Percentiles rank a stretch among this genome's conserved stretches.
These are phyloP conservation scores for Apiotrichum laibachii DNA, from an alignment of 1,284 basidiomycete genomes.

Conservation along the genomic window DNA sequence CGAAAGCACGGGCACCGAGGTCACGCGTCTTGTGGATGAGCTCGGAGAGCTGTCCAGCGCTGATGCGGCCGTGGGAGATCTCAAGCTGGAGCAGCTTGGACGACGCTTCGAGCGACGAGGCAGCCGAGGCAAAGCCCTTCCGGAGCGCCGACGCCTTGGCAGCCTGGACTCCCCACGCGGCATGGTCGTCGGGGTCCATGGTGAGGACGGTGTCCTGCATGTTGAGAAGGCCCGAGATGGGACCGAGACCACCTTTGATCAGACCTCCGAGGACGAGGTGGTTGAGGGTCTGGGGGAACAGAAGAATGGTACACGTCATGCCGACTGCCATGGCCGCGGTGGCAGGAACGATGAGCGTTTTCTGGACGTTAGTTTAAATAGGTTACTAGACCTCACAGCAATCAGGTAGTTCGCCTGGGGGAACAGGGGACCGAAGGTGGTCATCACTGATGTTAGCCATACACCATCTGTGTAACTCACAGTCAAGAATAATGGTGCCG, in stretches of 20 bases:
- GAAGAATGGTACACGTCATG: slow-evolving; percentile 58
- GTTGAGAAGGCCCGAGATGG: slow-evolving; percentile 37
- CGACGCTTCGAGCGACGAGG: slow-evolving; percentile 33
- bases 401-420: slow-evolving; percentile 65
- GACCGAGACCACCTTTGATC: slow-evolving; percentile 33
- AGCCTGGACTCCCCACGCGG: slow-evolving; percentile 35
- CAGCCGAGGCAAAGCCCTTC: slow-evolving; percentile 28
- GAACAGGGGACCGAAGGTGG: slow-evolving; percentile 59
- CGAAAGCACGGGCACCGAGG: slow-evolving; percentile 36
- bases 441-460: slow-evolving; percentile 57
- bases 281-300: slow-evolving; percentile 72
- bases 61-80: slow-evolving; percentile 50
- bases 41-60: slow-evolving; percentile 46
- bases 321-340: slow-evolving; percentile 63
- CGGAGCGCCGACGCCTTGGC: slow-evolving; percentile 25
- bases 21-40: slow-evolving; percentile 43
- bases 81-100: slow-evolving; percentile 51
- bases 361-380: slow-evolving; percentile 18
- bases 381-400: slow-evolving; percentile 32
- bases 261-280: slow-evolving; percentile 51
- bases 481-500: slow-evolving; percentile 49
- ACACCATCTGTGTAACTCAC: slow-evolving; percentile 21
- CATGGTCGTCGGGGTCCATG: slow-evolving; percentile 28
- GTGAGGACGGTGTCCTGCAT: slow-evolving; percentile 45
- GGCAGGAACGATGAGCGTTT: slow-evolving; percentile 59